Percentiles rank a stretch among this genome's conserved stretches.
phyloP scores from a whole-genome alignment of 345 rosid genomes.

The Lumnitzera racemosa region DNA sequence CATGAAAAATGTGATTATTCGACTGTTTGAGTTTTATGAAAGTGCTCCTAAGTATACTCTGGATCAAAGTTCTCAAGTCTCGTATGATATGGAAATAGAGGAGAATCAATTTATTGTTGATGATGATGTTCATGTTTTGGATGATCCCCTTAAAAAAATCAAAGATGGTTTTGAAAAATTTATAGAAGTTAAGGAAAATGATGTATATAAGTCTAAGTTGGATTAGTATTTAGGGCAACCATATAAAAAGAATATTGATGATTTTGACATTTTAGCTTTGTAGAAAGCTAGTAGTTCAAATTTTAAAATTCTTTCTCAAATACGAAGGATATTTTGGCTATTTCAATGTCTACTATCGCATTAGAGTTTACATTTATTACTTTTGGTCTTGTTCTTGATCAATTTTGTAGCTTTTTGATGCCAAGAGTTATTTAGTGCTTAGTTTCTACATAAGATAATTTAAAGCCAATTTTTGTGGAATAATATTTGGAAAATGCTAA shows the following conservation, averaged over 20 bases:
- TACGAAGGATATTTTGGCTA: conserved; percentile 1
- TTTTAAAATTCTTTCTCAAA: conserved; percentile 3
- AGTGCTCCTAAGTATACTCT: neutral
- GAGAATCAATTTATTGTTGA: neutral
- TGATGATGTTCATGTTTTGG: neutral
- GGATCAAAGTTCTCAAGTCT: conserved; percentile 2
- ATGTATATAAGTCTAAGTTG: no score
- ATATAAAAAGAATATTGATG: no score
- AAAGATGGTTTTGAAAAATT: no score
- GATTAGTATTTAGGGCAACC: no score
- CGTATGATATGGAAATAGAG: neutral
- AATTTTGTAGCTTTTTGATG: conserved; percentile 1
- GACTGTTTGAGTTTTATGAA: neutral
- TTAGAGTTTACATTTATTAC: conserved; percentile 2
- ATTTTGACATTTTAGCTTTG: neutral
- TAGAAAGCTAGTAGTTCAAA: neutral
- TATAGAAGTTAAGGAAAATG: no score
- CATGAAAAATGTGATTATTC: neutral
- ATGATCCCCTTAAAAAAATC: no score
- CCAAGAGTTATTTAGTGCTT: conserved; percentile 6
- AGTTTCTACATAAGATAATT: conserved; percentile 1
- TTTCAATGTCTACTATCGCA: neutral
- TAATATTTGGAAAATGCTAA: no score
- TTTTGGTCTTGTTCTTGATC: neutral
- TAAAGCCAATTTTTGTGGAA: no score